Conservation (phyloP, 2,329 filamentous ascomycete genomes). For the Diaporthe nobilis region DNA sequence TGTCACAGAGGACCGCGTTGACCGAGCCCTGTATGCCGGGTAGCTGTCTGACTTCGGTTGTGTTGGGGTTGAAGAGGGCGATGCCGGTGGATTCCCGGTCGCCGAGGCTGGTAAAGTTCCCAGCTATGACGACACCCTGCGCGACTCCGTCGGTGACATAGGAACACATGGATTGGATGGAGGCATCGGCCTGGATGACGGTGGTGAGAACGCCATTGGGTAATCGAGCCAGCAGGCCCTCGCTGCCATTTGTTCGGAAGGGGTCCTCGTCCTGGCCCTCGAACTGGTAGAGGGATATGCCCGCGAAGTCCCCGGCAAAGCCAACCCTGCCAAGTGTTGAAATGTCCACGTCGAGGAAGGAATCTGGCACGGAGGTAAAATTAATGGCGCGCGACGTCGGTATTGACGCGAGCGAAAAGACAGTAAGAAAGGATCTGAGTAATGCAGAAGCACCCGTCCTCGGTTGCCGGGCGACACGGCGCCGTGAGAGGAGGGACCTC, state of each 20-base stretch:
- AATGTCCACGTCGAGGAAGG: slow-evolving; percentile 78
- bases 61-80: slow-evolving; percentile 84
- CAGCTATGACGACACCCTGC: slow-evolving; percentile 86
- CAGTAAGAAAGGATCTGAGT: slow-evolving; percentile 42
- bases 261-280: slow-evolving; percentile 81
- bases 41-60: slow-evolving; percentile 78
- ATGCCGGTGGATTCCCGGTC: slow-evolving; percentile 82
- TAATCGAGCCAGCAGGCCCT: slow-evolving; percentile 83
- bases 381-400: slow-evolving; percentile 62
- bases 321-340: slow-evolving; percentile 84
- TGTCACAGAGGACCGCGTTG: slow-evolving; percentile 85
- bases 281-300: slow-evolving; percentile 91
- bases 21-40: slow-evolving; percentile 88
- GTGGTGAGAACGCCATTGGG: slow-evolving; percentile 88
- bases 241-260: slow-evolving; percentile 81
- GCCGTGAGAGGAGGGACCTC: slow-evolving; percentile 62
- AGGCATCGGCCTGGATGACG: slow-evolving; percentile 83
- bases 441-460: slow-evolving; percentile 43
- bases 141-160: slow-evolving; percentile 78
- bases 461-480: slow-evolving; percentile 57
- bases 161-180: slow-evolving; percentile 90
- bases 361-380: slow-evolving; percentile 73
- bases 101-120: slow-evolving; percentile 94
- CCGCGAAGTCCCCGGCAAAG: slow-evolving; percentile 89
- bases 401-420: slow-evolving; percentile 59